Percentiles rank a stretch among this genome's conserved stretches.
phyloP scores from a whole-genome alignment of 2,329 filamentous ascomycete species.

The Clarireedia monteithiana region DNA sequence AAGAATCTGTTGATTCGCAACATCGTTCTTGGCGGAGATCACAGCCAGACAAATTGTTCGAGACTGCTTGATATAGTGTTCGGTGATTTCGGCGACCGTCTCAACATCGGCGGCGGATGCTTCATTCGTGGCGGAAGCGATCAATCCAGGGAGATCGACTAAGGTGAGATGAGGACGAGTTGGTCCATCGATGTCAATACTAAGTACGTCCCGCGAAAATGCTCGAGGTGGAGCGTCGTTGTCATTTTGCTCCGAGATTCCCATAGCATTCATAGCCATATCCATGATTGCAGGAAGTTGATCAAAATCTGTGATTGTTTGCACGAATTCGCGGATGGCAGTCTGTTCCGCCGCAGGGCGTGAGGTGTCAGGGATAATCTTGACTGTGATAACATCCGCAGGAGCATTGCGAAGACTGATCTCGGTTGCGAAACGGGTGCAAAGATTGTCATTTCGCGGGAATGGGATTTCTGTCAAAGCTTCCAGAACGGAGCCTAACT shows the following conservation, averaged over 20 bases:
- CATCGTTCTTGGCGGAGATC: conserved; percentile 36
- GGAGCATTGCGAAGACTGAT: conserved; percentile 33
- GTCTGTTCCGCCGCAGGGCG: conserved; percentile 40
- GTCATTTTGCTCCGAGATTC: conserved; percentile 8
- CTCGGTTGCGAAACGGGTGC: conserved; percentile 47
- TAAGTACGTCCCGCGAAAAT: conserved; percentile 24
- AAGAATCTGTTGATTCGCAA: conserved; percentile 35
- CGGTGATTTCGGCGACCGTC: conserved; percentile 26
- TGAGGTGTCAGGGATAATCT: conserved; percentile 47
- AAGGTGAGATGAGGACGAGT: conserved; percentile 23
- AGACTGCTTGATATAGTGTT: conserved; percentile 34
- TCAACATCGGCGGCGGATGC: conserved; percentile 24
- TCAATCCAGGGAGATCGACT: conserved; percentile 31
- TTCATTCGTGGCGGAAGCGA: conserved; percentile 20
- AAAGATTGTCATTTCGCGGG: conserved; percentile 50
- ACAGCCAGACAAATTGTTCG: conserved; percentile 41
- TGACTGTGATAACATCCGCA: conserved; percentile 42
- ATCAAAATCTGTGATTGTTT: conserved; percentile 21
- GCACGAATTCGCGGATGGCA: conserved; percentile 30
- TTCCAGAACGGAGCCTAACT: conserved; percentile 46
- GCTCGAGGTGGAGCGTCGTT: conserved; percentile 7
- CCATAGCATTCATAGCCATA: conserved; percentile 23
- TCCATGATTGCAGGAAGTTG: conserved; percentile 26
- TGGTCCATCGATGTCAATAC: conserved; percentile 24
- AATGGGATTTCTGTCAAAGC: conserved; percentile 56